Evolutionary conservation across 495 filamentous ascomycete genomes (phyloP).

Genomic region (Parachaetomium inaequale): DNA sequence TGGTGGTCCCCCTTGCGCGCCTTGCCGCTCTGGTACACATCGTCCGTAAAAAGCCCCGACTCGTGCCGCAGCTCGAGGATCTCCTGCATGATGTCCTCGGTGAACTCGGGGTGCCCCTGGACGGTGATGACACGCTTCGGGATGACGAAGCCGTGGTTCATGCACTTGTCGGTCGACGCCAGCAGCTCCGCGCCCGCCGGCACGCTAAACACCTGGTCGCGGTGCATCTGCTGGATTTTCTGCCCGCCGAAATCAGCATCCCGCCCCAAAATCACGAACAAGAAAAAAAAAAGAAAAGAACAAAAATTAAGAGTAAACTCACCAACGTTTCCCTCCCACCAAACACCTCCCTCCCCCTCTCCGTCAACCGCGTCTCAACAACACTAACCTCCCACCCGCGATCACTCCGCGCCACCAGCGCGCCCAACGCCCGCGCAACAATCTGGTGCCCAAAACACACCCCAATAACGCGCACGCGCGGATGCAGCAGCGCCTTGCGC

Average conservation of each 20-base stretch:
- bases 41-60: constrained; percentile 63
- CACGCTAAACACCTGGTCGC: constrained; percentile 66
- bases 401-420: constrained; percentile 60
- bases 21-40: constrained; percentile 62
- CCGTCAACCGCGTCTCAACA: constrained; percentile 63
- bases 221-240: constrained; percentile 88
- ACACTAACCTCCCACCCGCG: constrained; percentile 82
- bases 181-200: constrained; percentile 61
- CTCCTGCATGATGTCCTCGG: constrained; percentile 65
- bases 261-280: background rate
- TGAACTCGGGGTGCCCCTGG: constrained; percentile 93
- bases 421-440: constrained; percentile 69
- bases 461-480: constrained; percentile 63
- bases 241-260: constrained; percentile 28
- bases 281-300: no score
- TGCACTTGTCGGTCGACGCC: constrained; percentile 62
- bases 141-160: constrained; percentile 77
- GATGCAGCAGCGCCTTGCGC: constrained; percentile 43
- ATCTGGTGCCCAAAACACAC: constrained; percentile 95
- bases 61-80: constrained; percentile 58
- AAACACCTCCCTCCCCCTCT: constrained; percentile 70
- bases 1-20: constrained; percentile 60
- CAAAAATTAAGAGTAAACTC: no score
- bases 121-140: constrained; percentile 66
- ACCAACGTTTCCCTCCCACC: constrained; percentile 60